Evolutionary conservation across 345 rosid genomes (phyloP).

Genomic region (Trapa bicornis): DNA sequence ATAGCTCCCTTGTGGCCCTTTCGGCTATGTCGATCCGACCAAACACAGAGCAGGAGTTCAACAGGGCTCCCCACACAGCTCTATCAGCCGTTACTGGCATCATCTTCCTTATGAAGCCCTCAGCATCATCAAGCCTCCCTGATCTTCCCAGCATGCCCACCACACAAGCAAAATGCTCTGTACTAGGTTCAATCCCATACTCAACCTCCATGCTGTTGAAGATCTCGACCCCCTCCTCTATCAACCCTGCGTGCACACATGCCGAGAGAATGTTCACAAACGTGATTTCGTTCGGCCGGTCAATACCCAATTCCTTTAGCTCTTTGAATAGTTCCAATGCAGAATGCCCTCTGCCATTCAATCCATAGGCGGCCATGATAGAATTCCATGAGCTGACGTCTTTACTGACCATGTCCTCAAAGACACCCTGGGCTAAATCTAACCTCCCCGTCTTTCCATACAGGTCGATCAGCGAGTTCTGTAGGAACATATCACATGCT

Average conservation of each 20-base stretch:
- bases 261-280: conserved; percentile 58
- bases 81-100: conserved; percentile 14
- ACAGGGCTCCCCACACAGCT: conserved; percentile 15
- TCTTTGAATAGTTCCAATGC: conserved; percentile 16
- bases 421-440: conserved; percentile 20
- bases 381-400: conserved; percentile 45
- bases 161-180: conserved; percentile 77
- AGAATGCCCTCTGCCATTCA: conserved; percentile 22
- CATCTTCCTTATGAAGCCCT: conserved; percentile 20
- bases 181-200: conserved; percentile 37
- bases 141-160: conserved; percentile 72
- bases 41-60: conserved; percentile 16
- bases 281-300: conserved; percentile 45
- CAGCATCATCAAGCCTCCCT: conserved; percentile 51
- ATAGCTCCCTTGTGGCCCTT: conserved; percentile 14
- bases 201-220: conserved; percentile 43
- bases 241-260: conserved; percentile 66
- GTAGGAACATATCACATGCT: conserved; percentile 15
- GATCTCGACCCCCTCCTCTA: conserved; percentile 45
- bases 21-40: conserved; percentile 11
- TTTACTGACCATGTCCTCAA: conserved; percentile 42
- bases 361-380: conserved; percentile 28
- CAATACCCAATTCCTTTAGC: conserved; percentile 6
- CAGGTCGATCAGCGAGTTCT: conserved; percentile 35
- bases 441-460: conserved; percentile 32